Base-by-base conservation (phyloP, 306 rosid genomes). In the Gastrolobium villosum region DNA sequence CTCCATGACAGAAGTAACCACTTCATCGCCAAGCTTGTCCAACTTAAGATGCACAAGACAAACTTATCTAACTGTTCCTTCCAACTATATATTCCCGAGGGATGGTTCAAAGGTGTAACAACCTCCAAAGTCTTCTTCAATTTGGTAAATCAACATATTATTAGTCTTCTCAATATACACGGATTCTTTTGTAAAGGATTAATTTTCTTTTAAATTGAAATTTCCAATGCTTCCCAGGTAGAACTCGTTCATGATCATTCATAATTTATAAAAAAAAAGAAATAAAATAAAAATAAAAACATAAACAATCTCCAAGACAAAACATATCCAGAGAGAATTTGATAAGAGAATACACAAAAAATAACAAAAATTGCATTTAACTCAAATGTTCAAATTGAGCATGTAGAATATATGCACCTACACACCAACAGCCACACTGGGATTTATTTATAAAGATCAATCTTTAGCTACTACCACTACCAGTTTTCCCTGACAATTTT, bases 401-500 rank as follows among this genome's bases (percentile, higher is more conserved):
- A 72, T 4, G 50, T 36, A 53, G 79, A 64, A 15, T 11, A 48
- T 73, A 57, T 44, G 79, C 60, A 60, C 40, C 54, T 43, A 66
- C 52, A 73, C 66, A 52, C 78, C 20, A 57, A 57, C 5, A 28
- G 26, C 8, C 64, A 70, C 10, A 11, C 26, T 61, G 7, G 35
- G 37, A 30, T 14, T 14, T 52, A 14, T 56, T 79, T 63, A 81
- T 73, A 10, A 10, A 81, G 86, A 35, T 79, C 70, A 78, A 14
- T 8, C 4, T 32, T 10, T n/a, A n/a, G 59, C 67, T 28, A 26
- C 7, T 36, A 53, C 3, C n/a, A 74, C 45, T 61, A 71, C 50
- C 48, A 84, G 20, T 26, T 73, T 76, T 76, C 77, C 67, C 59
- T 65, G 5, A 72, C 85, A 32, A 84, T 54, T 61, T 81, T 81